phyloP scores from a whole-genome alignment of 257 asterid genomes.

The Anisodus acutangulus region DNA sequence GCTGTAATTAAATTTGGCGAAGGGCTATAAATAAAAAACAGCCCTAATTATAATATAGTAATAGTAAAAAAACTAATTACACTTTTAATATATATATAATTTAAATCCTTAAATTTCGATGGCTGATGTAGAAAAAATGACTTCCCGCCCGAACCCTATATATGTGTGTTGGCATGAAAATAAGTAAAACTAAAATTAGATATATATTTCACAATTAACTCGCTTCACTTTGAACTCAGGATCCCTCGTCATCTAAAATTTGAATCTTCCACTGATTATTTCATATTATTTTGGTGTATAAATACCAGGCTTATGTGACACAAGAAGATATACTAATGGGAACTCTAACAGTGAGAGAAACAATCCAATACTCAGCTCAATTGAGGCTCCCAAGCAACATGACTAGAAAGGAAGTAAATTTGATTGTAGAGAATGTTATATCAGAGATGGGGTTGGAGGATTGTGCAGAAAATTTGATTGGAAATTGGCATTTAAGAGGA shows the following conservation, averaged over 20 bases:
- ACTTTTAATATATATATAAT: no score
- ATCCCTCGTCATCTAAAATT: no score
- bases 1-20: no score
- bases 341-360: conserved; percentile 82
- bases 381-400: conserved; percentile 64
- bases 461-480: conserved; percentile 70
- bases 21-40: no score
- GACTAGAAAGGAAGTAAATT: conserved; percentile 43
- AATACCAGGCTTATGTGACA: conserved; percentile 80
- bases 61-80: no score
- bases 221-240: no score
- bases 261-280: background rate
- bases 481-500: conserved; percentile 92
- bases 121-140: no score
- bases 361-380: conserved; percentile 72
- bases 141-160: no score
- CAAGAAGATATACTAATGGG: conserved; percentile 82
- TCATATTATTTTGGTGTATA: background rate
- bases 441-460: conserved; percentile 78
- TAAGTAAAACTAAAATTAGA: no score
- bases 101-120: no score
- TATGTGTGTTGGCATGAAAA: background rate
- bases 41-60: no score
- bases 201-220: no score
- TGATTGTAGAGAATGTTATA: conserved; percentile 54